Evolutionary conservation across 225 moss, liverwort and hornwort species (phyloP), one percentile per base, ranked within the genome.

Genomic region (Physcomitrium patens): DNA sequence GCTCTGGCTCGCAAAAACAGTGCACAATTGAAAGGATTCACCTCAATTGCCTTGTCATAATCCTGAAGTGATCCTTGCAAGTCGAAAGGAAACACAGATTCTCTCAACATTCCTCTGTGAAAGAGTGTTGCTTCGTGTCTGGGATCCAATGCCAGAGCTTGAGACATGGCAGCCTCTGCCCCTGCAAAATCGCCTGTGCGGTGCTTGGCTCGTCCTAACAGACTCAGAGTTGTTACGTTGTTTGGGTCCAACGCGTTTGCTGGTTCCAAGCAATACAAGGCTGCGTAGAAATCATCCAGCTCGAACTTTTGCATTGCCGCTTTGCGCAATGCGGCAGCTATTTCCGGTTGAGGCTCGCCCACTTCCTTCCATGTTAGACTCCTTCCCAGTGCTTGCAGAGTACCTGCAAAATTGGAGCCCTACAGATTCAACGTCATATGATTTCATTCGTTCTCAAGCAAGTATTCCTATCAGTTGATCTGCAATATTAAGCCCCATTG

Each of bases 1-100:
- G 75, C n/a, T 20, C 75, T 65, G 10, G 75, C 75, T 31, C 19
- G 56, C 2, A 47, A 9, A 3, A 7, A 11, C 9, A 67, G 10
- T 10, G 47, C 59, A 37, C 67, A 59, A 6, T 27, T 59, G 31
- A 12, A 76, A 9, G 75, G 75, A 49, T 67, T 22, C 1, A 48
- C 66, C 20, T 76, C 69, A 61, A 69, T 43, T 2, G 76, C 76
- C 41, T 43, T 76, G 60, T 68, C 16, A 15, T 61, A 76, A 68
- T 76, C 76, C 1, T 14, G 16, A 2, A 76, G 76, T 17, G 67
- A 56, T 49, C 68, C 76, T 42, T 3, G 9, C 43, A 76, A 11
- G 41, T 76, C 76, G 43, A 68, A 69, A 0, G 76, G 61, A 12
- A 10, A 43, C 27, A 41, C 50, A 23, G 41, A 18, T 68, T 68